Conservation (phyloP, 371 early-diverging fungal genomes). For the Blakeslea trispora region DNA sequence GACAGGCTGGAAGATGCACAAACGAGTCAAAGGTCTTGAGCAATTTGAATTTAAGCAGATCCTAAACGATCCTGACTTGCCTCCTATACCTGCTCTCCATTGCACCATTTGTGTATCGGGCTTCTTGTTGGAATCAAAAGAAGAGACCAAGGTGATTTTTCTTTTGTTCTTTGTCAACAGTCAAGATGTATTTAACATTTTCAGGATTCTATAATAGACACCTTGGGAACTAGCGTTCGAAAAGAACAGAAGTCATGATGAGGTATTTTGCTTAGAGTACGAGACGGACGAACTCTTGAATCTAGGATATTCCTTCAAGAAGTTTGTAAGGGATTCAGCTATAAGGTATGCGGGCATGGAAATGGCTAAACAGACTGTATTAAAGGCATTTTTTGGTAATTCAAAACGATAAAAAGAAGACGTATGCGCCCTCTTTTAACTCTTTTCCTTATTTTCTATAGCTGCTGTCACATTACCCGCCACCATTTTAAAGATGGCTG, state of each 20-base stretch:
- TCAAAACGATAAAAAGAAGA: background rate
- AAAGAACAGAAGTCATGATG: slow-evolving; percentile 37
- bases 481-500: slow-evolving; percentile 53
- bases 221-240: slow-evolving; percentile 59
- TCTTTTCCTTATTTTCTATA: slow-evolving; percentile 26
- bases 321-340: slow-evolving; percentile 82
- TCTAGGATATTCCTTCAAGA: slow-evolving; percentile 78
- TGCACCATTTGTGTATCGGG: slow-evolving; percentile 67
- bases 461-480: slow-evolving; percentile 83
- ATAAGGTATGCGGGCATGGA: slow-evolving; percentile 83
- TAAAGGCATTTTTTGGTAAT: slow-evolving; percentile 69
- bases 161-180: no score
- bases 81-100: slow-evolving; percentile 62
- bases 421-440: no score
- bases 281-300: slow-evolving; percentile 77
- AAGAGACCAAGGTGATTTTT: slow-evolving; percentile 36
- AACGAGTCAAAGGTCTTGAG: slow-evolving; percentile 52
- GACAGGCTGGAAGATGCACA: slow-evolving; percentile 63
- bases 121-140: slow-evolving; percentile 50
- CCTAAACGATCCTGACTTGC: slow-evolving; percentile 52
- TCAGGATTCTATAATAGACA: slow-evolving; percentile 30
- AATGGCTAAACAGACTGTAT: slow-evolving; percentile 83
- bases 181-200: slow-evolving; percentile 4
- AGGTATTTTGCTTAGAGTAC: slow-evolving; percentile 69
- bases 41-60: slow-evolving; percentile 64